Conservation (phyloP, 2,329 filamentous ascomycete species). For the Pseudogymnoascus sp. region DNA sequence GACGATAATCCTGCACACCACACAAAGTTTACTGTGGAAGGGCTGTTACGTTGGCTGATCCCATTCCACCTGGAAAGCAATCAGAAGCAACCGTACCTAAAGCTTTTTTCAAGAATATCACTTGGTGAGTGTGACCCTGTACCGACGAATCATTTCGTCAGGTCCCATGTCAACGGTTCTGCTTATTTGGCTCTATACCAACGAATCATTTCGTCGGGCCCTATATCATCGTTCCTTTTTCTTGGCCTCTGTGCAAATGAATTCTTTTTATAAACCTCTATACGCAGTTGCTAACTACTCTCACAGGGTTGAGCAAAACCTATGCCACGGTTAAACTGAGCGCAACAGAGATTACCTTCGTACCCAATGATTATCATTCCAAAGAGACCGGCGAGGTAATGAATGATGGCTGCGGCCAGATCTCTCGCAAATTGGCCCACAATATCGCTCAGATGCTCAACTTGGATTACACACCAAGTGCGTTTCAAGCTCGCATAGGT, state of each 20-base stretch:
- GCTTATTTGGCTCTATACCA: neutral
- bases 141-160: neutral
- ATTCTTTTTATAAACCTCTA: neutral
- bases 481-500: slow-evolving; percentile 61
- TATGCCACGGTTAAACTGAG: slow-evolving; percentile 38
- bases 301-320: slow-evolving; percentile 30
- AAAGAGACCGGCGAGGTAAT: slow-evolving; percentile 38
- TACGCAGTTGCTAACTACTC: neutral
- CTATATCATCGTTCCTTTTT: neutral
- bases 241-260: neutral
- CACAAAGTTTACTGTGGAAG: slow-evolving; percentile 27
- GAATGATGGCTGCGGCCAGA: slow-evolving; percentile 58
- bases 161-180: neutral
- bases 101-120: slow-evolving; percentile 50
- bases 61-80: slow-evolving; percentile 34
- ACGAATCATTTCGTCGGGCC: neutral
- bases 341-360: slow-evolving; percentile 37
- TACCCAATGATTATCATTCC: slow-evolving; percentile 32
- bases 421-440: slow-evolving; percentile 52
- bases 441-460: slow-evolving; percentile 43
- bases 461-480: slow-evolving; percentile 48
- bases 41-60: slow-evolving; percentile 46
- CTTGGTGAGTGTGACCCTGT: slow-evolving; percentile 35
- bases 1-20: slow-evolving; percentile 4
- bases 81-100: slow-evolving; percentile 38